Evolutionary conservation across 1,284 basidiomycete species (phyloP), one percentile per base, ranked within the genome.

Genomic region (Trichosporon sp.): DNA sequence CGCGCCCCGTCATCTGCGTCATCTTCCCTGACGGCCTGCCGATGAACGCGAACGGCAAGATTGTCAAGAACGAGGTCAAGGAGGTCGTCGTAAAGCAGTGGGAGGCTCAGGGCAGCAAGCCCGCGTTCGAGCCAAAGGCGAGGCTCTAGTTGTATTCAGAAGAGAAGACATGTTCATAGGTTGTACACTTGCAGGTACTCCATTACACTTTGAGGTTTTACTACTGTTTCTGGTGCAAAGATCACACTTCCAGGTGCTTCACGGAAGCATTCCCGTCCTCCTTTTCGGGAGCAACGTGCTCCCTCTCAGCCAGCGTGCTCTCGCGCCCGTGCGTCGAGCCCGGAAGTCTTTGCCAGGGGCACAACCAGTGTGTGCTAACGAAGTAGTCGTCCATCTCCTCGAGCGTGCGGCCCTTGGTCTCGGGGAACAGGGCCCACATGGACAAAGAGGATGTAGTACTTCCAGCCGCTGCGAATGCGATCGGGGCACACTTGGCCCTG

Each of bases 311-410:
- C 18, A 88, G 84, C 74, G 38, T 84, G 76, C 76, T 88, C 87
- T 7, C 86, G 85, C 1, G 83, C 82, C 25, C 72, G 74, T 34
- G 77, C 78, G 68, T 85, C 83, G 38, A 81, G 78, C 1, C 81
- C 76, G 63, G 83, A 80, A 18, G 83, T 78, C 18, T 80, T 76
- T 21, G 85, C 85, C n/a, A 83, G 75, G 0, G 86, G 85, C 1
- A 88, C 85, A 89, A 86, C 62, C 87, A 70, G 27, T 86, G 85
- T 1, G 86, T 84, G 23, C 82, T 81, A 56, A 84, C 81, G 78
- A 89, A 88, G 70, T 87, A 84, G 2, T 81, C 76, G 76, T 89
- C 88, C 85, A 89, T 87, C 77, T 88, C 87, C 84, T 81, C 76
- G 62, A 77, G 35, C 0, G 87, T 88, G 25, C 74, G 64, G 18